Evolutionary conservation across 306 rosid species (phyloP), one percentile per base, ranked within the genome.

Genomic region (Acacia acuminata): DNA sequence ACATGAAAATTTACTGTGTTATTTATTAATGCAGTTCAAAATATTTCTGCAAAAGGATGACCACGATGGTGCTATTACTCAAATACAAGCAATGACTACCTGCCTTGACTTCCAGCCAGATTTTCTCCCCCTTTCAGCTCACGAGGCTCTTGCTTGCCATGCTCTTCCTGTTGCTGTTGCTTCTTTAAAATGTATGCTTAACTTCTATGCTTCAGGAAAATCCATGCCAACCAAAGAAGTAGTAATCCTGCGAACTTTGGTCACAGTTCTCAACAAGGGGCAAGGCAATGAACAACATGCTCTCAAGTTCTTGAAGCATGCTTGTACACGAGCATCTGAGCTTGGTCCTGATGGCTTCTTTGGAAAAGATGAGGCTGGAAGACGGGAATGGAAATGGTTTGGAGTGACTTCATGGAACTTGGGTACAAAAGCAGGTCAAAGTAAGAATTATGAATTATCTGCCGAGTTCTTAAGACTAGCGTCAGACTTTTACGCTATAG

Each of bases 71-170:
- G 94, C 99, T 63, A 88, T 82, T 65, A 58, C 71, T 83, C 99
- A 93, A 89, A 88, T 96, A 78, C 96, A 90, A 87, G 97, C 94
- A 56, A 92, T 96, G 98, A 79, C 89, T 34, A 69, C 92, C 10
- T 90, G 97, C 93, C 91, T 91, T 56, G 97, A 93, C 87, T 96
- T 96, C 86, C 88, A 87, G 34, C 94, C 96, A 36, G 97, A 93
- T 73, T 96, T 89, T 79, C 90, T 96, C 83, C 92, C 98, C 76
- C 98, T 93, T 78, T 88, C 98, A 71, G 97, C 99, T 56, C 99
- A 96, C 76, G 99, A 96, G 90, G 98, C 99, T 84, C 90, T 96
- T 88, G 99, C 99, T 66, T 93, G 94, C 90, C 93, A 68, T 73
- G 94, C 91, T 88, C 83, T 87, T 84, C 83, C 96, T 77, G 93